Evolutionary conservation across 306 rosid genomes (phyloP), one percentile per base, ranked within the genome.

Genomic region (Glycine tomentella): DNA sequence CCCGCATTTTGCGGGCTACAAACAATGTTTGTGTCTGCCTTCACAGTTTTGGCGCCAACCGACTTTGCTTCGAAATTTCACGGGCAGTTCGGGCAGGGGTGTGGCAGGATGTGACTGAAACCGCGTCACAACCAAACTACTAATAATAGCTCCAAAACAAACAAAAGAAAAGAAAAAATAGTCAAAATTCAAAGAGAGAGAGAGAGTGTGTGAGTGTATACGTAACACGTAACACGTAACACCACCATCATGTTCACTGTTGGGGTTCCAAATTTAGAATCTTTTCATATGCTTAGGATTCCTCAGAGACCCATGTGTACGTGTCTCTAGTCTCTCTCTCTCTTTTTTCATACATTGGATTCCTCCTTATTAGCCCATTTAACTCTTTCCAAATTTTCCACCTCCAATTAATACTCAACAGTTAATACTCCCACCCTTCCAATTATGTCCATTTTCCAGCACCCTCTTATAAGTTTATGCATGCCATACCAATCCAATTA

Each of bases 61-160:
- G 15, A 72, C 52, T 56, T 11, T 63, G 2, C 20, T 69, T 61
- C 58, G 17, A 73, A 81, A 84, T 70, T 3, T 8, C 0, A 10
- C 90, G 97, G 95, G 95, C 91, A 91, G 86, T 2, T 80, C 81
- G 95, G 97, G 93, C 91, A 40, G 44, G 44, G 44, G 44, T 5
- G 7, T 40, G 7, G 44, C 44, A 90, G 92, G 84, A 64, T 63
- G 69, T 69, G 40, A 42, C 75, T 14, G 16, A 86, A 88, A 88
- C 86, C 88, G 86, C 89, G 89, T 89, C n/a, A 25, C 40, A 74
- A 5, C 76, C 75, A 83, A 73, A 62, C 56, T 44, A 69, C 40
- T 36, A 4, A 4, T 4, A 25, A 25, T 36, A 1, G 65, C 15
- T 10, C 6, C 5, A 14, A 64, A 69, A 16, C n/a, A n/a, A n/a